Evolutionary conservation across 1,284 basidiomycete genomes (phyloP).

Genomic region (Cutaneotrichosporon spelunceum): DNA sequence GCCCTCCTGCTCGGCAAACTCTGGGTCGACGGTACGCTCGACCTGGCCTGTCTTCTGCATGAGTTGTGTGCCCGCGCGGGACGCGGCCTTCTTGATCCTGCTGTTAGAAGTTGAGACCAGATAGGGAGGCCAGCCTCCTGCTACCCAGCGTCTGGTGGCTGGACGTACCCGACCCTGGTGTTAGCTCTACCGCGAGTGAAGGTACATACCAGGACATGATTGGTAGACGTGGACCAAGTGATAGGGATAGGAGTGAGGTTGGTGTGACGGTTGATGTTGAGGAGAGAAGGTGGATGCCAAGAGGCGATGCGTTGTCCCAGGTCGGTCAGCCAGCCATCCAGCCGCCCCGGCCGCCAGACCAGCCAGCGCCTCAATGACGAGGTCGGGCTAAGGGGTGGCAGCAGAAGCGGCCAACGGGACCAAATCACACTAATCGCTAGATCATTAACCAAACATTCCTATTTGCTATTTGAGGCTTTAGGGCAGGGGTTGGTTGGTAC

Average conservation of each 20-base stretch:
- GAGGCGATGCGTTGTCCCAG: background rate
- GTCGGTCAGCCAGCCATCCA: background rate
- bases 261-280: background rate
- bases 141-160: background rate
- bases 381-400: background rate
- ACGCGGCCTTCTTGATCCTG: slow-evolving; percentile 92
- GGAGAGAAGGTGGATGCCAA: background rate
- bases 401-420: background rate
- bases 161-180: slow-evolving; percentile 19
- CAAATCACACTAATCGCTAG: background rate
- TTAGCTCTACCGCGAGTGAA: background rate
- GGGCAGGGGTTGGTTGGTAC: background rate
- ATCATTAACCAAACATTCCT: background rate
- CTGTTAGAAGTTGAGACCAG: background rate
- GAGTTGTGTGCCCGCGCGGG: slow-evolving; percentile 86
- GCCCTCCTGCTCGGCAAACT: slow-evolving; percentile 87
- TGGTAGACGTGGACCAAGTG: background rate
- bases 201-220: slow-evolving; percentile 19
- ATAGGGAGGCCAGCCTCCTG: background rate
- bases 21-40: slow-evolving; percentile 88
- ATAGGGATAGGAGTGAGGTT: background rate
- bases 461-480: background rate
- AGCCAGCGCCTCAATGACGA: background rate
- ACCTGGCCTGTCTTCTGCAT: slow-evolving; percentile 97
- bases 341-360: background rate